A percentile compares a stretch with the other conserved stretches of the same genome.
Evolutionary conservation across 225 moss, liverwort and hornwort genomes (phyloP).

Genomic region (Pseudisothecium myosuroides): DNA sequence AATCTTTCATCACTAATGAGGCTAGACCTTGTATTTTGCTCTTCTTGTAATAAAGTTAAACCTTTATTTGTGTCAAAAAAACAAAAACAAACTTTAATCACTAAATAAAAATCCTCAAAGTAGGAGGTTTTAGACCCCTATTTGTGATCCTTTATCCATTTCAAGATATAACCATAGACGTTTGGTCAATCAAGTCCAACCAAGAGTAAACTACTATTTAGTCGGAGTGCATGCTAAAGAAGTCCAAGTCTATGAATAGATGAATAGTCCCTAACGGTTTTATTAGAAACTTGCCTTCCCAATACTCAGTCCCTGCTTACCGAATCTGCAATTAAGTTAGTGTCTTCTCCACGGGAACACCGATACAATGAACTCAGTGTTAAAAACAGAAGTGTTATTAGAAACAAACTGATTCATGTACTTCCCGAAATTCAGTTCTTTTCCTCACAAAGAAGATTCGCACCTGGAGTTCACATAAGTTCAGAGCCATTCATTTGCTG

Average conservation of each 20-base stretch:
- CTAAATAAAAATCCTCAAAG: not conserved
- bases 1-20: too few species aligned
- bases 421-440: not conserved
- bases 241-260: not conserved
- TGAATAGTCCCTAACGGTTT: not conserved
- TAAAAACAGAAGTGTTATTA: not conserved
- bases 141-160: not conserved
- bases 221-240: not conserved
- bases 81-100: not conserved
- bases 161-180: not conserved
- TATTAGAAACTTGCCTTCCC: not conserved
- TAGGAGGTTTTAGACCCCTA: not conserved
- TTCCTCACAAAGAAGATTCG: not conserved
- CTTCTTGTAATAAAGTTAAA: too few species aligned
- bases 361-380: not conserved
- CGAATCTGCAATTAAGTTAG: not conserved
- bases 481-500: not conserved
- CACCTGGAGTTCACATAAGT: not conserved
- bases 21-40: too few species aligned
- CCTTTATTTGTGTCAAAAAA: too few species aligned
- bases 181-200: not conserved
- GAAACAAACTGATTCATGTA: not conserved
- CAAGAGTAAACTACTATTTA: too few species aligned
- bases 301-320: not conserved
- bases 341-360: not conserved